Evolutionary conservation across 495 filamentous ascomycete species (phyloP), one percentile per base, ranked within the genome.

Genomic region (Penicillium paxilli): DNA sequence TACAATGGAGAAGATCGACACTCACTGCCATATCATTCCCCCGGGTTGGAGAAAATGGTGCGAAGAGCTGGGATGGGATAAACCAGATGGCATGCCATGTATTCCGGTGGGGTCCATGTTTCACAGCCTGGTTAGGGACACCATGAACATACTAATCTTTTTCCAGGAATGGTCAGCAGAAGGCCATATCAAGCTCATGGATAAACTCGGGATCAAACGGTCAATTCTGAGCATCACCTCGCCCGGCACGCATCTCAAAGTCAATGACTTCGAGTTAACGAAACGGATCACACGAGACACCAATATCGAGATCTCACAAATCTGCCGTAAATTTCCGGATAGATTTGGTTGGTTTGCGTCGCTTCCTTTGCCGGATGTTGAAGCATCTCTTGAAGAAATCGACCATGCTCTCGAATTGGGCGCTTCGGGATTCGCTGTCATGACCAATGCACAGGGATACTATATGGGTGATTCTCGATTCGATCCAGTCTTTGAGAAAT

Each of bases 221-320:
- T 51, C 49, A 10, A 44, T 51, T 19, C n/a, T 42, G 22, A 51
- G 48, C 23, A 51, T 51, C 4, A 38, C 35, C 0, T 51, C 48
- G 21, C 48, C 48, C 23, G 48, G 33, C 4, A 51, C 48, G n/a
- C 33, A 42, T 41, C 48, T 41, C 48, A 51, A 42, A 28, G 23
- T 42, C 1, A 22, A 22, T n/a, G 35, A 51, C 22, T 41, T 41
- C 23, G 23, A 25, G 5, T 22, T 42, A n/a, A 22, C 48, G 2
- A 41, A 28, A 24, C 14, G 9, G 7, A n/a, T 38, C 11, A 38
- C 35, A 7, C 35, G 35, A 38, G 35, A 38, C 14, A 38, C 35
- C 11, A 38, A 38, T n/a, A 19, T 38, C 35, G 16, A 38, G 8
- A 19, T 38, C 14, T 16, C 35, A 2, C n/a, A 38, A 38, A 38